These are phyloP conservation scores for Dipteronia sinensis DNA, from an alignment of 345 rosid species.

Conservation along the genomic window DNA sequence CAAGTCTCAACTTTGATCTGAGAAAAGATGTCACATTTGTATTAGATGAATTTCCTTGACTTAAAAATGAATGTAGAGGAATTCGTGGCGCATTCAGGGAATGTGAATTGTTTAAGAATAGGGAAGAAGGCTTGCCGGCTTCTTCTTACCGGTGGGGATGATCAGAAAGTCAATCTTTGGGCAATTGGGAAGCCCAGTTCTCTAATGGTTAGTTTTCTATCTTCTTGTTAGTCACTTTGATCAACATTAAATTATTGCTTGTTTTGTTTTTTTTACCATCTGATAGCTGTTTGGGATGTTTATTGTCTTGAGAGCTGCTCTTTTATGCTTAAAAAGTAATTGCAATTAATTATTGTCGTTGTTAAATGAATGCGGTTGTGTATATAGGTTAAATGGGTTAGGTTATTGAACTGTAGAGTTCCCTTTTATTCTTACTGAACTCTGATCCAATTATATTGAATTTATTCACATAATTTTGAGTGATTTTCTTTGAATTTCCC, in stretches of 20 bases:
- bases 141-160: slow-evolving; percentile 89
- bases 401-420: not conserved
- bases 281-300: not conserved
- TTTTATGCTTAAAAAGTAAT: not conserved
- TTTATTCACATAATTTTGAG: not conserved
- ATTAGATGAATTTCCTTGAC: slow-evolving; percentile 45
- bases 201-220: slow-evolving; percentile 60
- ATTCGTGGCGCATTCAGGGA: slow-evolving; percentile 85
- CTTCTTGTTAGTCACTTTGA: not conserved
- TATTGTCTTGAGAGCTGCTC: not conserved
- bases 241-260: slow-evolving; percentile 3
- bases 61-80: slow-evolving; percentile 66
- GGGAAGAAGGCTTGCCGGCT: slow-evolving; percentile 83
- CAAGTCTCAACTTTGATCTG: not conserved
- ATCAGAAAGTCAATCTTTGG: slow-evolving; percentile 91
- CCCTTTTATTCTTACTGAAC: not conserved
- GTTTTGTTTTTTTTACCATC: not conserved
- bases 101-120: slow-evolving; percentile 79
- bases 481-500: not conserved
- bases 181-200: slow-evolving; percentile 85
- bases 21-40: not conserved
- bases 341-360: not conserved
- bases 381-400: not conserved
- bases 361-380: not conserved
- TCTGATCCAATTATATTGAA: not conserved